Evolutionary conservation across 1,284 basidiomycete genomes (phyloP).

Genomic region (Singerocomus inundabilis): DNA sequence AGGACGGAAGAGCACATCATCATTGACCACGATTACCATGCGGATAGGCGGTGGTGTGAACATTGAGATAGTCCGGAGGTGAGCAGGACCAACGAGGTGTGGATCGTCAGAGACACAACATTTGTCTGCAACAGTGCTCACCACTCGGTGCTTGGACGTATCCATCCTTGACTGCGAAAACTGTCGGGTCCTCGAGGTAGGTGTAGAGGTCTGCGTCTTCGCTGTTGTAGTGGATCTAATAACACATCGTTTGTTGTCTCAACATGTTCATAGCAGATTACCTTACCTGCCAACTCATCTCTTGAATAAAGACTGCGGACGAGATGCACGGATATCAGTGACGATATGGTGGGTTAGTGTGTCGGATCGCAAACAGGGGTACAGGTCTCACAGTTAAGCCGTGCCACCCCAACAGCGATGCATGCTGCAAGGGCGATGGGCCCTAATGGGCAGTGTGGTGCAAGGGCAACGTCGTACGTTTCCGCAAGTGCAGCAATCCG

Average conservation of each 20-base stretch:
- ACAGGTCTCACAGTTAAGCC: conserved; percentile 50
- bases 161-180: conserved; percentile 64
- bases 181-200: conserved; percentile 53
- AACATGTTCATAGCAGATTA: neutral
- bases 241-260: neutral
- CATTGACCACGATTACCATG: neutral
- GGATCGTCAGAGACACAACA: conserved; percentile 5
- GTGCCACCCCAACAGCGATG: conserved; percentile 53
- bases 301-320: conserved; percentile 55
- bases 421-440: conserved; percentile 75
- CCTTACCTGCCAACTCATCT: conserved; percentile 63
- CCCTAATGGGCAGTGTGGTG: conserved; percentile 63
- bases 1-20: neutral
- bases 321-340: neutral
- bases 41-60: neutral
- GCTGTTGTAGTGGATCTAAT: conserved; percentile 70
- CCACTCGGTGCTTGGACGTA: conserved; percentile 55
- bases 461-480: conserved; percentile 62
- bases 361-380: neutral
- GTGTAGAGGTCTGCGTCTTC: conserved; percentile 68
- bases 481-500: conserved; percentile 71
- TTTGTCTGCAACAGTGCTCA: conserved; percentile 18
- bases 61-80: neutral
- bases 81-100: neutral
- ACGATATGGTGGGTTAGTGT: neutral